Conservation (phyloP, 2,329 filamentous ascomycete genomes). For the Monascus ruber region DNA sequence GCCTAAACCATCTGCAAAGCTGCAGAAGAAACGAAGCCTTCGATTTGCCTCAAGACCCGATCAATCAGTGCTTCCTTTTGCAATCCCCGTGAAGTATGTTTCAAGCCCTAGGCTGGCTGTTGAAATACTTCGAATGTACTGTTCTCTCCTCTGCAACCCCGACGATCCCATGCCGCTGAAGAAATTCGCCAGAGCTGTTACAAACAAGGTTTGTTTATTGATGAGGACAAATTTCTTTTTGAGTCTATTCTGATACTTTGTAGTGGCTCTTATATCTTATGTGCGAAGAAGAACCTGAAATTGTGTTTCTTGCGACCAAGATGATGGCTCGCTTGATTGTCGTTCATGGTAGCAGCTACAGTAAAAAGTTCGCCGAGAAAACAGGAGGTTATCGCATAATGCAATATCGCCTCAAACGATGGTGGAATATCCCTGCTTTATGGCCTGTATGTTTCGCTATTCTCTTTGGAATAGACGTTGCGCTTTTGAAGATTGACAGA, state of each 20-base stretch:
- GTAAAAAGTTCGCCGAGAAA: constrained; percentile 74
- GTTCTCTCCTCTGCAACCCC: constrained; percentile 64
- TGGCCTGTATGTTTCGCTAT: constrained; percentile 87
- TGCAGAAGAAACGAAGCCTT: constrained; percentile 37
- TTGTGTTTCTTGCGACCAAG: constrained; percentile 68
- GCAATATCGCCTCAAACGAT: constrained; percentile 67
- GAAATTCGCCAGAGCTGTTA: constrained; percentile 88
- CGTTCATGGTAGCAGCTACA: constrained; percentile 70
- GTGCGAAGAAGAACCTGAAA: constrained; percentile 71
- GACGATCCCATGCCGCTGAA: constrained; percentile 58
- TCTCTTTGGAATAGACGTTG: constrained; percentile 73
- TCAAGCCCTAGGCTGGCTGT: constrained; percentile 61
- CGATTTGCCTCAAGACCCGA: constrained; percentile 21
- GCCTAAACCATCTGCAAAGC: constrained; percentile 30
- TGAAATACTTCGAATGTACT: constrained; percentile 65
- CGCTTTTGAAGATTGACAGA: constrained; percentile 59
- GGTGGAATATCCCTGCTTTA: constrained; percentile 75
- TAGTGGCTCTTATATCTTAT: constrained; percentile 88
- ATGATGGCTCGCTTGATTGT: constrained; percentile 76
- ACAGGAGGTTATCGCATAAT: constrained; percentile 81
- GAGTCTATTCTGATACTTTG: constrained; percentile 6
- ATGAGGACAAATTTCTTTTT: neutral
- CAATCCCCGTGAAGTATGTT: constrained; percentile 21
- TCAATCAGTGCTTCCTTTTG: constrained; percentile 22
- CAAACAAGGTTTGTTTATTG: constrained; percentile 61